Evolutionary conservation across 768 basidiomycete species (phyloP).

Genomic region (Tremella mesenterica): DNA sequence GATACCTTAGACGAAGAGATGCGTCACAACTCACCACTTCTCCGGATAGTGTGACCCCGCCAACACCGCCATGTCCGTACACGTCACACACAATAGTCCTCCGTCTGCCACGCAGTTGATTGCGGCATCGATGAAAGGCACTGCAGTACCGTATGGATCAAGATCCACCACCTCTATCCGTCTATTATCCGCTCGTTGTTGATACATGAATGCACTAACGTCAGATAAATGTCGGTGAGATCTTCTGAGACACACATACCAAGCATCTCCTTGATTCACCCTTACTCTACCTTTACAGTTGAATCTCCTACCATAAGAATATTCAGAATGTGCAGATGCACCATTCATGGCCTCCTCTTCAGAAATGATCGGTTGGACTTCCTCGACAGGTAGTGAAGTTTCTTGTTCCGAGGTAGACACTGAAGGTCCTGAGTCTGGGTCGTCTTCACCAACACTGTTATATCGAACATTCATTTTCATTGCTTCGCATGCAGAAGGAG

Average conservation of each 20-base stretch:
- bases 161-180: constrained; percentile 93
- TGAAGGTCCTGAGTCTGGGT: neutral
- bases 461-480: constrained; percentile 77
- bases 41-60: constrained; percentile 92
- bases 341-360: constrained; percentile 5
- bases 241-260: constrained; percentile 50
- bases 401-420: neutral
- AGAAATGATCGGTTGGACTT: neutral
- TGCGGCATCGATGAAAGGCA: constrained; percentile 91
- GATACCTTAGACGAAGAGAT: neutral
- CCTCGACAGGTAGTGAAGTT: constrained; percentile 1
- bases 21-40: constrained; percentile 62
- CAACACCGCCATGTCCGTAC: constrained; percentile 88
- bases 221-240: neutral
- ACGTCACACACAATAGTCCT: constrained; percentile 87
- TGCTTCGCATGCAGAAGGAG: constrained; percentile 66
- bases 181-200: constrained; percentile 61
- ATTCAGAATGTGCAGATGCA: constrained; percentile 3
- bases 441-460: constrained; percentile 54
- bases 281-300: constrained; percentile 54
- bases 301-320: constrained; percentile 16
- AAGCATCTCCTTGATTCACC: constrained; percentile 89
- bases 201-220: constrained; percentile 76
- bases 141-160: constrained; percentile 94
- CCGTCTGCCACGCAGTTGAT: constrained; percentile 81